Percentiles rank a stretch among this genome's conserved stretches.
phyloP scores from a whole-genome alignment of 2,329 filamentous ascomycete genomes.

The Ophiostoma sp. region DNA sequence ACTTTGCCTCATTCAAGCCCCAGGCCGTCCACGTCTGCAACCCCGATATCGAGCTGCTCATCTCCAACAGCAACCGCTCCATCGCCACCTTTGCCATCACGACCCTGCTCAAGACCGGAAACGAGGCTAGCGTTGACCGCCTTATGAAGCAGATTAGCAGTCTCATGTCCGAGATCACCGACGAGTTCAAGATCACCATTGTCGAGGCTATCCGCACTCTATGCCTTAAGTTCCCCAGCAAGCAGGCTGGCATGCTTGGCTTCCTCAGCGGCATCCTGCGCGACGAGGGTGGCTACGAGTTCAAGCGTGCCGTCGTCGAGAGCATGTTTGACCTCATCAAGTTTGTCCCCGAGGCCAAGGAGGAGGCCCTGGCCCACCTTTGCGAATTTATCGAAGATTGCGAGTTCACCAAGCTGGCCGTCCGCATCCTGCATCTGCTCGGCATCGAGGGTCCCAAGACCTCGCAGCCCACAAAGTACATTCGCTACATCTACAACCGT shows the following conservation, averaged over 20 bases:
- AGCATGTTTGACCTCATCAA: slow-evolving; percentile 99
- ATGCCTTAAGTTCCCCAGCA: slow-evolving; percentile 95
- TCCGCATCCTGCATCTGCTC: slow-evolving; percentile 88
- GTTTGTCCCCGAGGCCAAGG: slow-evolving; percentile 84
- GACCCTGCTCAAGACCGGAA: slow-evolving; percentile 94
- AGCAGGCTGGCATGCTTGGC: slow-evolving; percentile 94
- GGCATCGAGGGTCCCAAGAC: slow-evolving; percentile 94
- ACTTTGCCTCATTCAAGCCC: slow-evolving; percentile 94
- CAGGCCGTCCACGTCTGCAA: slow-evolving; percentile 89
- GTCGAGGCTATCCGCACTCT: slow-evolving; percentile 95
- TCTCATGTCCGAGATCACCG: slow-evolving; percentile 98
- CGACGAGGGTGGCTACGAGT: slow-evolving; percentile 96
- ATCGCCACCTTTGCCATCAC: slow-evolving; percentile 98
- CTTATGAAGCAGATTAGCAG: slow-evolving; percentile 97
- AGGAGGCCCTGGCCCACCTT: slow-evolving; percentile 81
- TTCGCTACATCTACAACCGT: slow-evolving; percentile 98
- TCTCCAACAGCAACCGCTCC: slow-evolving; percentile 93
- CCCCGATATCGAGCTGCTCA: slow-evolving; percentile 92
- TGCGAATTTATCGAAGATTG: slow-evolving; percentile 99
- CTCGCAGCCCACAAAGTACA: slow-evolving; percentile 94
- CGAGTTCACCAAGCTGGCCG: slow-evolving; percentile 96
- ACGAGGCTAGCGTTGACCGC: slow-evolving; percentile 92
- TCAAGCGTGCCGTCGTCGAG: slow-evolving; percentile 95
- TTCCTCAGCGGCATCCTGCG: slow-evolving; percentile 96
- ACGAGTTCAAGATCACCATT: slow-evolving; percentile 99